Conservation (phyloP, 2,329 filamentous ascomycete species). For the Tympanopsis confertula region DNA sequence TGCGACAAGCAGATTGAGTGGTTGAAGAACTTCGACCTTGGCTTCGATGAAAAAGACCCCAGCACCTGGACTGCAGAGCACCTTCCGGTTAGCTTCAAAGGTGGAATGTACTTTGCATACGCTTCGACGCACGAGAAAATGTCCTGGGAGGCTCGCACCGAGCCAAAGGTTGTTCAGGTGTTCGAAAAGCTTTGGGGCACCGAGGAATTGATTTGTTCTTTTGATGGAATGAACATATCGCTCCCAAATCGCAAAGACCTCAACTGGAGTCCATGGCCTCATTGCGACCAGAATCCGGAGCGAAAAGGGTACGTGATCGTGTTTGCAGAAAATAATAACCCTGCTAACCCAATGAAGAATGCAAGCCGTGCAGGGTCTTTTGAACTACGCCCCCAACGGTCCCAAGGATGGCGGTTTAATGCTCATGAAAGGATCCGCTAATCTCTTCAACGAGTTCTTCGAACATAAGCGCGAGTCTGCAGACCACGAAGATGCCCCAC, state of each 20-base stretch:
- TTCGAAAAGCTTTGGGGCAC: constrained; percentile 28
- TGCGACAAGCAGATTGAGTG: constrained; percentile 24
- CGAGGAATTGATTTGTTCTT: constrained; percentile 12
- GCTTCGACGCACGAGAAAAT: constrained; percentile 26
- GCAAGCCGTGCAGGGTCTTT: constrained; percentile 25
- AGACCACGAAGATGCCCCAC: constrained; percentile 15
- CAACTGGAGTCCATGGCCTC: constrained; percentile 27
- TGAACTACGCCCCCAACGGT: constrained; percentile 30
- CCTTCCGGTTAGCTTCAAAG: constrained; percentile 28
- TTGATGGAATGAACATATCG: constrained; percentile 25
- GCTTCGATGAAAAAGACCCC: constrained; percentile 23
- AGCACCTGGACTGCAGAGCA: constrained; percentile 28
- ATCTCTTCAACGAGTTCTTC: constrained; percentile 31
- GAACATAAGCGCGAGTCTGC: constrained; percentile 15
- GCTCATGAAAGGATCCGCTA: constrained; percentile 26
- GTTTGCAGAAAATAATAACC: no score
- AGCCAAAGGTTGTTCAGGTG: constrained; percentile 24
- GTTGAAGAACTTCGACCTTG: constrained; percentile 25
- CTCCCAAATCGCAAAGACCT: constrained; percentile 25
- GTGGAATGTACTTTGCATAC: constrained; percentile 28
- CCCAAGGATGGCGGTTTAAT: constrained; percentile 32
- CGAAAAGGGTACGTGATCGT: constrained; percentile 19
- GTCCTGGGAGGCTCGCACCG: constrained; percentile 28
- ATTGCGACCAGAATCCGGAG: constrained; percentile 27
- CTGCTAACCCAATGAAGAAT: constrained; percentile 6